Evolutionary conservation across 176 grass and related monocot species (phyloP), one percentile per base, ranked within the genome.

Genomic region (Aegilops longissima): DNA sequence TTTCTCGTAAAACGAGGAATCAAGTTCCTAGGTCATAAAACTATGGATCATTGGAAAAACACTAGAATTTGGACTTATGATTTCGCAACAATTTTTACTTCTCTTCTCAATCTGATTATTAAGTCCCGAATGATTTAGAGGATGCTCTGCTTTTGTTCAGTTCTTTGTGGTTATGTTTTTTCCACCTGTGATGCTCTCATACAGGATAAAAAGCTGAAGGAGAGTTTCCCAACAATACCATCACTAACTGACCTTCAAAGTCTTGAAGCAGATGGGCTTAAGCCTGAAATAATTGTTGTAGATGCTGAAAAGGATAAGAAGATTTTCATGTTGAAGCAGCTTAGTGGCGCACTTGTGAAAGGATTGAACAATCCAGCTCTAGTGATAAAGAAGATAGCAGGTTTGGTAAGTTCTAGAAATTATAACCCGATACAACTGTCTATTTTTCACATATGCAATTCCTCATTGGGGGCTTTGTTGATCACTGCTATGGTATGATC

Each of bases 131-230:
- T 49, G 24, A 76, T 81, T 69, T 84, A 38, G 21, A 40, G 61
- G 21, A 49, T 24, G 8, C 6, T 62, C 29, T 80, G 40, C 36
- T 81, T 87, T 76, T 84, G 68, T 76, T 87, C 23, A 76, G 61
- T 84, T 84, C 27, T 61, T 77, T 9, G 18, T 63, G 78, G 29
- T 85, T 80, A 70, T 69, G 30, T 76, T 63, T 52, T 70, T 52
- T 70, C 61, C n/a, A 77, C 17, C 38, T 81, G 61, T 84, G 70
- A 70, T 83, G 39, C 54, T 78, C 80, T 90, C 56, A 64, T 95
- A 62, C 90, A 99, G 97, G 97, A 99, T 87, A 99, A 93, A 91
- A 99, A 93, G 79, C 77, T 99, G 80, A 99, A 94, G 92, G 92
- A 99, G 45, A 71, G 84, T 58, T 96, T 93, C 51, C 86, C 79